phyloP scores from a whole-genome alignment of 768 basidiomycete genomes.

The Lactarius vividus region DNA sequence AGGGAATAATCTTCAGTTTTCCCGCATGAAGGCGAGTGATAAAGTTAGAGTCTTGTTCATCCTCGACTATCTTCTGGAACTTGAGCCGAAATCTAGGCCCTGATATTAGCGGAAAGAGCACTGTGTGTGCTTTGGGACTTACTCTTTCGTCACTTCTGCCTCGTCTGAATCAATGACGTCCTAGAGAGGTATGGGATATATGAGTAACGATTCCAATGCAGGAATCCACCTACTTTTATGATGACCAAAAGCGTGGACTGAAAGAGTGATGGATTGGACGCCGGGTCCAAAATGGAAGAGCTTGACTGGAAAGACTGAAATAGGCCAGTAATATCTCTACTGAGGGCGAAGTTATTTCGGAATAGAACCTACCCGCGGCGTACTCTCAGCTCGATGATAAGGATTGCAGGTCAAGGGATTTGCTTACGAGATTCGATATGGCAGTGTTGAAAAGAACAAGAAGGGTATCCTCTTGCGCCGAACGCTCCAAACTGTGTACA shows the following conservation, averaged over 20 bases:
- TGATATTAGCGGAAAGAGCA: no score
- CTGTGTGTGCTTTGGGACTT: no score
- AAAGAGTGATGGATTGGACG: constrained; percentile 57
- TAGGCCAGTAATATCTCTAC: constrained; percentile 56
- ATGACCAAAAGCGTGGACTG: constrained; percentile 59
- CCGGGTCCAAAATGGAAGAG: constrained; percentile 55
- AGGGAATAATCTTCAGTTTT: constrained; percentile 55
- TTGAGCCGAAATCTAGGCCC: constrained; percentile 44
- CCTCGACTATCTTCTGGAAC: constrained; percentile 60
- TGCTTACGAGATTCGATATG: constrained; percentile 38
- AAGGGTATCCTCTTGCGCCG: constrained; percentile 60
- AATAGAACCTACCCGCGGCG: constrained; percentile 48
- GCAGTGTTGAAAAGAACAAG: constrained; percentile 66
- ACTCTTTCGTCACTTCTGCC: no score
- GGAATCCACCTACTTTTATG: constrained; percentile 47
- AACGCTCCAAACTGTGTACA: constrained; percentile 65
- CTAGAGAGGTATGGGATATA: no score
- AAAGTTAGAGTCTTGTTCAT: constrained; percentile 62
- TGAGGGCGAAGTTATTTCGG: constrained; percentile 63
- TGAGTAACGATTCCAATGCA: no score
- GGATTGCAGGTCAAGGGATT: no score
- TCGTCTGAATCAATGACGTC: no score
- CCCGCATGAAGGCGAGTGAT: constrained; percentile 59
- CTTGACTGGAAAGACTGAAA: constrained; percentile 64
- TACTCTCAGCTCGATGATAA: no score